Evolutionary conservation across 192 early-diverging fungal genomes (phyloP).

Genomic region (Kickxella alabastrina): DNA sequence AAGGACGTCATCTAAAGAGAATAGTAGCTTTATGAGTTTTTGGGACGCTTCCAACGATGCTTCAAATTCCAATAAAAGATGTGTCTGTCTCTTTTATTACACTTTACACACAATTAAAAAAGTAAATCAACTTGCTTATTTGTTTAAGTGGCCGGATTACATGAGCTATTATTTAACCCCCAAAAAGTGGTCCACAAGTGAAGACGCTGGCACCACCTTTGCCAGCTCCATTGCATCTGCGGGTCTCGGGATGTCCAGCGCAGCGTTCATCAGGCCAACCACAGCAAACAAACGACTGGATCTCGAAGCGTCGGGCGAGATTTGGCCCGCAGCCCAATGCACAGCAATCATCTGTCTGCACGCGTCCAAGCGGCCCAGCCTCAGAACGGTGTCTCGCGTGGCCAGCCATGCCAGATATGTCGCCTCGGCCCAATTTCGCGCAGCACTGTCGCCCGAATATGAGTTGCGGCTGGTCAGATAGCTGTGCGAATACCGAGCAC

Average conservation of each 20-base stretch:
- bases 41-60: slow-evolving; percentile 3
- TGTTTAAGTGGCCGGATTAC: too few species aligned
- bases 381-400: slow-evolving; percentile 10
- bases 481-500: background rate
- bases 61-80: slow-evolving; percentile 9
- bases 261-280: slow-evolving; percentile 13
- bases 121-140: too few species aligned
- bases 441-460: background rate
- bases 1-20: slow-evolving; percentile 46
- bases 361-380: slow-evolving; percentile 5
- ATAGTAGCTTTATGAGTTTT: background rate
- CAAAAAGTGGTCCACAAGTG: too few species aligned
- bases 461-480: background rate
- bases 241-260: slow-evolving; percentile 27
- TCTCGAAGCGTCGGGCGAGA: background rate
- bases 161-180: too few species aligned
- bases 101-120: too few species aligned
- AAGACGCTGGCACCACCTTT: too few species aligned
- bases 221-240: too few species aligned
- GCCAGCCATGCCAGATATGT: slow-evolving; percentile 5
- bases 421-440: background rate
- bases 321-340: slow-evolving; percentile 20
- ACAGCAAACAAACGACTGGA: background rate
- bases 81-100: too few species aligned
- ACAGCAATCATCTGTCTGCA: slow-evolving; percentile 4